Evolutionary conservation across 176 grass and related monocot species (phyloP).

Genomic region (Musa itinerans): DNA sequence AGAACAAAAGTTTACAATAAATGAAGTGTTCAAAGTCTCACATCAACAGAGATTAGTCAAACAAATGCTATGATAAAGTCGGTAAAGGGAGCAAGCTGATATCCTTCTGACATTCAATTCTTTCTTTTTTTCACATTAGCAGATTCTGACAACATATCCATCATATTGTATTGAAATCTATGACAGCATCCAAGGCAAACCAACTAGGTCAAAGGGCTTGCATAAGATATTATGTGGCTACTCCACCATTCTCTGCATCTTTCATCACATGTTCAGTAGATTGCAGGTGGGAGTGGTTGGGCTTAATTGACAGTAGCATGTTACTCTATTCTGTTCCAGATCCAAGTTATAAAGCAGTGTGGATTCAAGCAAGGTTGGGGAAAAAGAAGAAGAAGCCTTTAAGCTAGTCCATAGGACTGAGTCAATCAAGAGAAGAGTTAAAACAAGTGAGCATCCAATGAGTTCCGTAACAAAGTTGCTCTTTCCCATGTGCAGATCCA

Average conservation of each 20-base stretch:
- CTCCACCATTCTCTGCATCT: background rate
- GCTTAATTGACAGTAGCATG: background rate
- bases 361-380: background rate
- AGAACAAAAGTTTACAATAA: too few relatives aligned
- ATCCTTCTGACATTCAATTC: too few relatives aligned
- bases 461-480: too few relatives aligned
- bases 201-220: background rate
- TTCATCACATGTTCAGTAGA: background rate
- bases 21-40: too few relatives aligned
- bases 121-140: too few relatives aligned
- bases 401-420: background rate
- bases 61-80: background rate
- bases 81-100: background rate
- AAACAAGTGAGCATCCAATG: background rate
- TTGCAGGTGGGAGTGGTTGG: conserved; percentile 16
- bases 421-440: background rate
- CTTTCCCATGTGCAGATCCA: background rate
- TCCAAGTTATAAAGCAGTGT: background rate
- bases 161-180: too few relatives aligned
- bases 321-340: background rate
- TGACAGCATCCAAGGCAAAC: background rate
- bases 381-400: background rate
- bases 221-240: background rate
- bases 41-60: background rate
- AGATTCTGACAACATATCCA: too few relatives aligned